These are phyloP conservation scores for Phytophthora melonis DNA, from an alignment of 352 stramenopile genomes.

Conservation along the genomic window DNA sequence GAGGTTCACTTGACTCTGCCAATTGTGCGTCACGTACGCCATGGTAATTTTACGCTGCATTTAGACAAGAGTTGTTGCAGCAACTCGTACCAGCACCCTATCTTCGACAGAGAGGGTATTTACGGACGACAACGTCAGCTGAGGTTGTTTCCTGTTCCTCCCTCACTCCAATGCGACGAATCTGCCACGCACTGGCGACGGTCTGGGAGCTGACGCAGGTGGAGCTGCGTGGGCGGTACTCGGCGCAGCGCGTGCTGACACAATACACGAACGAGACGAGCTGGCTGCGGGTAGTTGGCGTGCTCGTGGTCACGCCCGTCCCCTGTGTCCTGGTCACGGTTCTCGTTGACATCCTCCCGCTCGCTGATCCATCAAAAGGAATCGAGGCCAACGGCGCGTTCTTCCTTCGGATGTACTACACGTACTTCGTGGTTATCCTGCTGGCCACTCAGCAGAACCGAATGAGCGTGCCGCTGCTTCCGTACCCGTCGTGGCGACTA, in stretches of 20 bases:
- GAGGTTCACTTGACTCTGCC: too few relatives aligned
- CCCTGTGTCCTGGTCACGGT: conserved; percentile 31
- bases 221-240: conserved; percentile 33
- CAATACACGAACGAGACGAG: conserved; percentile 21
- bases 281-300: conserved; percentile 3
- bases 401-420: conserved; percentile 25
- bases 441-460: conserved; percentile 26
- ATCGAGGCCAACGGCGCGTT: conserved; percentile 23
- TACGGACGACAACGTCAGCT: too few relatives aligned
- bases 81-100: too few relatives aligned
- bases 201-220: conserved; percentile 30
- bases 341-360: conserved; percentile 25
- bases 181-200: too few relatives aligned
- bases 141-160: too few relatives aligned
- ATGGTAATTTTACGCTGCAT: too few relatives aligned
- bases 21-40: too few relatives aligned
- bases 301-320: conserved; percentile 23
- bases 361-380: conserved; percentile 18
- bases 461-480: conserved; percentile 15
- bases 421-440: conserved; percentile 24
- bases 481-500: not conserved
- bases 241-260: conserved; percentile 9
- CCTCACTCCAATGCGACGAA: too few relatives aligned
- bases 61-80: too few relatives aligned
- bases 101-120: too few relatives aligned